phyloP scores from a whole-genome alignment of 805 yeast genomes.

The Candida wancherniae region DNA sequence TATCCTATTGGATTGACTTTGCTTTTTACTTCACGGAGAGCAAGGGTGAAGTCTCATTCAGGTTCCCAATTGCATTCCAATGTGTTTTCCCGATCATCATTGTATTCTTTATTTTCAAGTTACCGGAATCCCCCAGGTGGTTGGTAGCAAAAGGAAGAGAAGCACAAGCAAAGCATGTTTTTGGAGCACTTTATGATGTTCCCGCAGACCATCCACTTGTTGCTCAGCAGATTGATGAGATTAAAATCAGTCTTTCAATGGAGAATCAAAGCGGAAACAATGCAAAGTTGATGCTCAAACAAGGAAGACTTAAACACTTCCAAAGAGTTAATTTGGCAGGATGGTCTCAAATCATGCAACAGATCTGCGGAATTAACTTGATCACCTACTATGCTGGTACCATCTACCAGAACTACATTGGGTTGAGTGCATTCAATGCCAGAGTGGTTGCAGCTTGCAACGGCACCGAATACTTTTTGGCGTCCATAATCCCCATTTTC shows the following conservation, averaged over 20 bases:
- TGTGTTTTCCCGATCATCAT: constrained; percentile 19
- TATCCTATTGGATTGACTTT: constrained; percentile 34
- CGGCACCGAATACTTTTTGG: constrained; percentile 41
- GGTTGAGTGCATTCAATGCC: constrained; percentile 32
- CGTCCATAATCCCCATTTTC: constrained; percentile 41
- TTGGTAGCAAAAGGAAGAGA: constrained; percentile 25
- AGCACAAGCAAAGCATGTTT: constrained; percentile 25
- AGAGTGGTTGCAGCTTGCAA: constrained; percentile 33
- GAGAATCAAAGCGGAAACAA: constrained; percentile 22
- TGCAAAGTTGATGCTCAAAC: constrained; percentile 28
- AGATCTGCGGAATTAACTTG: constrained; percentile 46
- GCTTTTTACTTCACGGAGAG: constrained; percentile 29
- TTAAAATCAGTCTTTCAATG: constrained; percentile 20
- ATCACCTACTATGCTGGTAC: constrained; percentile 42
- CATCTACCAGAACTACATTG: constrained; percentile 35
- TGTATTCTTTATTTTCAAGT: constrained; percentile 15
- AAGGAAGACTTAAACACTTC: constrained; percentile 43
- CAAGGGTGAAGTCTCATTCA: constrained; percentile 23
- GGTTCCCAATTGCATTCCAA: constrained; percentile 33
- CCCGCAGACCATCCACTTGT: constrained; percentile 21
- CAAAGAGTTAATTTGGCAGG: constrained; percentile 44
- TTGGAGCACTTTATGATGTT: constrained; percentile 19
- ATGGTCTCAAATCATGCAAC: constrained; percentile 45
- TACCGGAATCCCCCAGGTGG: constrained; percentile 47
- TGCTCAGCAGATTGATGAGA: constrained; percentile 24